Evolutionary conservation across 2,329 filamentous ascomycete genomes (phyloP).

Genomic region (Aureobasidium sp.): DNA sequence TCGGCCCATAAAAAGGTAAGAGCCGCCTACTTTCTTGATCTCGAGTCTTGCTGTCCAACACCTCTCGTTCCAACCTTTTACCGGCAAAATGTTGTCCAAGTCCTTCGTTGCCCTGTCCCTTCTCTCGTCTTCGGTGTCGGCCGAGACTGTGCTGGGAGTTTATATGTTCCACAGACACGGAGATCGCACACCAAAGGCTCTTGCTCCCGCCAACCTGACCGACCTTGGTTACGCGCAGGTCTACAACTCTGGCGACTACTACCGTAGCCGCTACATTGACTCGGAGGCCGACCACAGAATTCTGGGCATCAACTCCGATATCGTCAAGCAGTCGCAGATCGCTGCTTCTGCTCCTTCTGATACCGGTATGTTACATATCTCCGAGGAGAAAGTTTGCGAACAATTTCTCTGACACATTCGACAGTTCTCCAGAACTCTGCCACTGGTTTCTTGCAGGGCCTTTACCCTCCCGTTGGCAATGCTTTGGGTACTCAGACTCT

Average conservation of each 20-base stretch:
- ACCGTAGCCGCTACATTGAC: constrained; percentile 67
- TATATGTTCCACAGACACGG: constrained; percentile 89
- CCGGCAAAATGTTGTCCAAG: constrained; percentile 14
- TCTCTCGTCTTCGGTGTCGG: constrained; percentile 24
- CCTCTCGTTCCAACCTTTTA: neutral
- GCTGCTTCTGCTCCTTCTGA: constrained; percentile 65
- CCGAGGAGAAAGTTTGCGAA: neutral
- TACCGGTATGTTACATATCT: constrained; percentile 18
- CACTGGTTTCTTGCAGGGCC: constrained; percentile 70
- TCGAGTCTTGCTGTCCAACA: neutral
- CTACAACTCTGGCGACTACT: constrained; percentile 65
- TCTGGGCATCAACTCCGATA: constrained; percentile 56
- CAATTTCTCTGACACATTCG: neutral
- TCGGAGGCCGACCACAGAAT: constrained; percentile 55
- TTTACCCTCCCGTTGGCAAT: constrained; percentile 70
- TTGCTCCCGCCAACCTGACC: constrained; percentile 65
- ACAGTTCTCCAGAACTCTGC: constrained; percentile 72
- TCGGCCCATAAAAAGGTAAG: neutral
- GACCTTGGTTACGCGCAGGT: constrained; percentile 72
- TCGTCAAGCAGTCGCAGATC: constrained; percentile 65
- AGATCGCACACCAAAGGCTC: constrained; percentile 74
- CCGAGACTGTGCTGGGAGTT: constrained; percentile 68
- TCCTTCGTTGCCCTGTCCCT: constrained; percentile 21
- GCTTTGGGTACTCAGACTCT: constrained; percentile 51
- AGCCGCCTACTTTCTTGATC: neutral